A percentile compares a stretch with the other conserved stretches of the same genome.
Evolutionary conservation across 2,329 filamentous ascomycete genomes (phyloP).

Genomic region (Ophiostoma angusticollis): DNA sequence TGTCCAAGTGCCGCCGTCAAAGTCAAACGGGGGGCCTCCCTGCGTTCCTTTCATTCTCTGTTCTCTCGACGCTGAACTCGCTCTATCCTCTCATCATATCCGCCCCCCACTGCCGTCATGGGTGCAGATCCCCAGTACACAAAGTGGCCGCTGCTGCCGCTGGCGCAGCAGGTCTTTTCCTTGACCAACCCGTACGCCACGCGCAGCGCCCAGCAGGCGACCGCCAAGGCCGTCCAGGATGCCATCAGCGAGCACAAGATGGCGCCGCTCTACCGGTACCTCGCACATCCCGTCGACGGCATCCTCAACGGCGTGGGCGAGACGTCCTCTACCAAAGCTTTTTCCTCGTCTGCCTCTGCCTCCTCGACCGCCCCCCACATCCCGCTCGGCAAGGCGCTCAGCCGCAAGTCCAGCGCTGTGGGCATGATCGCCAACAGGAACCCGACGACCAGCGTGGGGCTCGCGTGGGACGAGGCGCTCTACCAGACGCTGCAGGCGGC

Average conservation of each 20-base stretch:
- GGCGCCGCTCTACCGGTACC: conserved; percentile 74
- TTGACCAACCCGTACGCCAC: conserved; percentile 68
- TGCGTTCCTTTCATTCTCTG: no score
- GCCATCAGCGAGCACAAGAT: conserved; percentile 75
- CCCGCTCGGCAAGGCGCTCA: conserved; percentile 36
- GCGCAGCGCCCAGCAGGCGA: conserved; percentile 51
- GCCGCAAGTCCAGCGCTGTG: conserved; percentile 56
- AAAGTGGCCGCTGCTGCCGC: conserved; percentile 68
- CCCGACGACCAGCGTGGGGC: conserved; percentile 48
- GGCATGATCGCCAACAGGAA: conserved; percentile 66
- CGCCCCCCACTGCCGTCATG: conserved; percentile 33
- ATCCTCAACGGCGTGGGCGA: conserved; percentile 69
- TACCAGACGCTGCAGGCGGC: conserved; percentile 67
- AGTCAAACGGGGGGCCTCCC: no score
- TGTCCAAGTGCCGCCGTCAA: no score
- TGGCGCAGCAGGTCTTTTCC: conserved; percentile 77
- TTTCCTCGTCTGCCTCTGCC: background rate
- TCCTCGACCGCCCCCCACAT: conserved; percentile 11
- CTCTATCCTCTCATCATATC: background rate
- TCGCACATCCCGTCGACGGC: conserved; percentile 70
- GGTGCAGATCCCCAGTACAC: conserved; percentile 74
- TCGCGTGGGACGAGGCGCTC: conserved; percentile 83
- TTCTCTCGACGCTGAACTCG: no score
- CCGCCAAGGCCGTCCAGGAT: conserved; percentile 65
- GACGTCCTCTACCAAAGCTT: conserved; percentile 21